These are phyloP conservation scores for Arabidopsis hybrid DNA, from an alignment of 441 rosid species.

Conservation along the genomic window DNA sequence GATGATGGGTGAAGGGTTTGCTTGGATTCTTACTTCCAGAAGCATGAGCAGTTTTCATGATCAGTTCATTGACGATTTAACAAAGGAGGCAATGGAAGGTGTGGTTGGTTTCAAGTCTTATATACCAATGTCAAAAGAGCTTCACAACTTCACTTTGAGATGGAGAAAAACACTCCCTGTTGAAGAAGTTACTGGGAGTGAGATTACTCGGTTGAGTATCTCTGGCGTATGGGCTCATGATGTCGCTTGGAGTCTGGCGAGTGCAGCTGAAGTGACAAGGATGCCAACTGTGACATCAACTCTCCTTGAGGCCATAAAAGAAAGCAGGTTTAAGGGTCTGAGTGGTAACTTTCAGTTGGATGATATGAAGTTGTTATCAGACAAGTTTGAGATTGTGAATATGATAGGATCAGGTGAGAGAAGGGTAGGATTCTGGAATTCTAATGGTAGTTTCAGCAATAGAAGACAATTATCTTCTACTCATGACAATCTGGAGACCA, in stretches of 20 bases:
- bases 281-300: constrained; percentile 23
- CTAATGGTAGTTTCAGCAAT: constrained; percentile 28
- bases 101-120: constrained; percentile 51
- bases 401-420: constrained; percentile 43
- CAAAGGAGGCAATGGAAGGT: constrained; percentile 55
- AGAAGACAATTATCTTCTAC: constrained; percentile 32
- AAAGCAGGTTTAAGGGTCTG: constrained; percentile 46
- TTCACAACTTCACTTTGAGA: constrained; percentile 44
- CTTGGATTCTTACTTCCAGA: constrained; percentile 54
- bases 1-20: constrained; percentile 55
- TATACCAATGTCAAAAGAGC: constrained; percentile 46
- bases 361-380: constrained; percentile 35
- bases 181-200: constrained; percentile 9
- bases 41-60: constrained; percentile 37
- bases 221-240: constrained; percentile 54
- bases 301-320: constrained; percentile 39
- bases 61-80: constrained; percentile 20
- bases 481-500: constrained; percentile 31
- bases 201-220: constrained; percentile 36
- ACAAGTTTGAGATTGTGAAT: constrained; percentile 50
- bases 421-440: constrained; percentile 46
- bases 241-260: constrained; percentile 47
- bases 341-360: constrained; percentile 44
- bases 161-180: constrained; percentile 39
- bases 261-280: constrained; percentile 46